Base-by-base conservation (phyloP, 176 grass and related monocot species). In the Metroxylon sagu region DNA sequence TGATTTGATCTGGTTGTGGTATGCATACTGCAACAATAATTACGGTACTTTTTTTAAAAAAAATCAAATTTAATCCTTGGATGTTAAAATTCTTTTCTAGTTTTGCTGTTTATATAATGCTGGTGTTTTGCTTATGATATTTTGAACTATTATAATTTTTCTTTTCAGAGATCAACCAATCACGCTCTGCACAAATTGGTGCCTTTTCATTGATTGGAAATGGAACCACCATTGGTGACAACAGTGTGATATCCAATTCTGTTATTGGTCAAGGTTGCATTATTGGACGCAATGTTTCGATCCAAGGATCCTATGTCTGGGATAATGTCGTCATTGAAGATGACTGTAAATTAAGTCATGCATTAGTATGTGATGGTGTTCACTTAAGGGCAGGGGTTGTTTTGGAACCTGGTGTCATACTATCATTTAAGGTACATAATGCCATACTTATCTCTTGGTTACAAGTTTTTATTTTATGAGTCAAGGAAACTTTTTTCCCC, bases 321-420 rank as follows among this genome's bases (percentile, higher is more conserved):
- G 79, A 85, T 62, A 80, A 83, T 81, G 93, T 92, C 53, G 65
- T 79, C 59, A 85, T 98, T 65, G 87, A 98, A 83, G 93, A 98
- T 80, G 87, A 79, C 54, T 88, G 93, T 72, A 90, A 76, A 83
- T 56, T 98, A 49, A 88, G 59, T 80, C 62, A 98, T 71, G 85
- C 93, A 3, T 52, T 98, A 75, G 60, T 98, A 57, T 89, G 84
- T 68, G 84, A 89, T 68, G 76, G 76, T 54, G 93, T 83, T 53
- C 79, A 92, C 83, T 72, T 92, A 73, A 79, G 56, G 67, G 53
- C 84, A 25, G 84, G 87, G 53, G 87, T 78, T 30, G 29, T 80
- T 80, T 68, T 92, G 55, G 87, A 89, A 64, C 75, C 87, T 67
- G 93, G 93, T 25, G 81, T 86, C 29, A 78, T 98, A 85, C 66